Base-by-base conservation (phyloP, 768 basidiomycete genomes). In the Hortiboletus flavorubellus region DNA sequence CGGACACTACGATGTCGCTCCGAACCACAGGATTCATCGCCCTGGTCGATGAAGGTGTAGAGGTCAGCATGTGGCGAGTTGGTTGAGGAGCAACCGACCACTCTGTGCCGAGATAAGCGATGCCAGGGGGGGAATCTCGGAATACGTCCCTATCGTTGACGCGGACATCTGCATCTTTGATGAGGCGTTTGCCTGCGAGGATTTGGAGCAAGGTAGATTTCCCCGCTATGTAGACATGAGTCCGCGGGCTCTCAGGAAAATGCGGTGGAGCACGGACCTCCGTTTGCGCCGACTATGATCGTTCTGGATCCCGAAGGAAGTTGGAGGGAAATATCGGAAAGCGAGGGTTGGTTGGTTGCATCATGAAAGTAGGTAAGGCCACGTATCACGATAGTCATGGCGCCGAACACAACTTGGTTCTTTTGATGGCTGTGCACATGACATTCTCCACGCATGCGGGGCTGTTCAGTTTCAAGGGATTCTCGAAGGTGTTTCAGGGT, bases 1-100 rank as follows among this genome's bases (percentile, higher is more conserved):
- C 78, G n/a, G 90, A 85, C 4, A 99, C 97, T 33, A 86, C 76
- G 58, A 98, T 95, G 70, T 98, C 97, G 9, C 89, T 78, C 33
- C 95, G 82, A 12, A 98, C 95, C 54, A 98, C 96, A 1, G 95
- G 93, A 72, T 99, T 98, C 85, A 91, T 91, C 0, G 94, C 94
- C 91, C 91, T 91, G n/a, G 58, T 21, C 12, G 52, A 53, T 33
- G 26, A 44, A n/a, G 31, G 26, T 3, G 26, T 26, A 26, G 26
- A 26, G 26, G n/a, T 50, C 23, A 53, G 45, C 18, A 14, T 3
- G 29, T 46, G 11, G 42, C 31, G 15, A 18, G 26, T 56, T 41
- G 46, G 33, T 33, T 11, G 48, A 41, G 47, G 26, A 45, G 18
- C 5, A 33, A 75, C 81, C 49, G 53, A 87, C 93, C 96, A 98